These are phyloP conservation scores for Dalechampia spathulata DNA, from an alignment of 441 rosid species.

Conservation along the genomic window DNA sequence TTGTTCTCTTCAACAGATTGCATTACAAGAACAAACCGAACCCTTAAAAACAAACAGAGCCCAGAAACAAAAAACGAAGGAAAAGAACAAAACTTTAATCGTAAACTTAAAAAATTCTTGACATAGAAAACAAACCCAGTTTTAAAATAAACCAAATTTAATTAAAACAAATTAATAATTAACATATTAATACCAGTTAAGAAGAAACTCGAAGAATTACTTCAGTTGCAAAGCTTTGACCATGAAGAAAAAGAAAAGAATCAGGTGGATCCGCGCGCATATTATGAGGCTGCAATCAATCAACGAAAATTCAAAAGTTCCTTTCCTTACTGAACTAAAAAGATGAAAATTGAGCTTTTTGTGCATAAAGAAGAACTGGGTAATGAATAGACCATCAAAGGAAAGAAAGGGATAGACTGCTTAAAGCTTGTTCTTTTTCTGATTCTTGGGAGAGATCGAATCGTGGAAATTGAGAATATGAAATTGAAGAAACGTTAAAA, in stretches of 20 bases:
- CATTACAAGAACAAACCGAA: slow-evolving; percentile 44
- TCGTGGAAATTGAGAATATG: neutral
- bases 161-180: neutral
- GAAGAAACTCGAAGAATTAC: slow-evolving; percentile 16
- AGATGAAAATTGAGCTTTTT: too few relatives aligned
- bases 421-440: neutral
- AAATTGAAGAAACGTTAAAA: neutral
- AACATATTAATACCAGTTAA: slow-evolving; percentile 16
- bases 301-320: neutral
- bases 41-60: neutral
- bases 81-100: too few relatives aligned
- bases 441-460: slow-evolving; percentile 2
- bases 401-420: neutral
- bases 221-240: slow-evolving; percentile 1
- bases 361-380: too few relatives aligned
- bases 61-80: neutral
- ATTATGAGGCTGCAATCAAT: slow-evolving; percentile 19
- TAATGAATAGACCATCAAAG: too few relatives aligned
- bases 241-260: slow-evolving; percentile 9
- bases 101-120: neutral
- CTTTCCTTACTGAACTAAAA: too few relatives aligned
- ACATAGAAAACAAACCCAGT: neutral
- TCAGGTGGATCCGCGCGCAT: slow-evolving; percentile 27
- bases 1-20: slow-evolving; percentile 44
- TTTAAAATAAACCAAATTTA: neutral